Evolutionary conservation across 2,329 filamentous ascomycete genomes (phyloP).

Genomic region (Coniochaeta sp.): DNA sequence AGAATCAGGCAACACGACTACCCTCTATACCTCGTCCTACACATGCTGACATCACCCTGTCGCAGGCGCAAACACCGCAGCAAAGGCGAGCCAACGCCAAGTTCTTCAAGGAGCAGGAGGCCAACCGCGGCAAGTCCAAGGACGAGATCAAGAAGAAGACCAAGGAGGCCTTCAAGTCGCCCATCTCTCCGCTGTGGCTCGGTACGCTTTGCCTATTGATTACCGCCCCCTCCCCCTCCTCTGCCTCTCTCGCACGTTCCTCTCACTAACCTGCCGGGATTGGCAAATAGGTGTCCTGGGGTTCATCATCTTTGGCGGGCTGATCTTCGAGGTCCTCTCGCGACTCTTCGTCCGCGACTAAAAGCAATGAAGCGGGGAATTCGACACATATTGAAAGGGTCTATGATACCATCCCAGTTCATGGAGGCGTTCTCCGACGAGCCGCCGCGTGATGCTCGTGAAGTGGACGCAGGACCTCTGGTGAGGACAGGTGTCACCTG

Average conservation of each 20-base stretch:
- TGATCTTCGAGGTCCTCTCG: constrained; percentile 50
- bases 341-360: constrained; percentile 30
- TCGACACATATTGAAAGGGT: neutral
- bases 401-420: neutral
- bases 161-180: constrained; percentile 50
- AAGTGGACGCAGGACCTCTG: neutral
- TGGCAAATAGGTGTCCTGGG: constrained; percentile 42
- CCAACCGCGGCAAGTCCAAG: constrained; percentile 68
- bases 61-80: constrained; percentile 73
- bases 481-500: neutral
- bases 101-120: constrained; percentile 67
- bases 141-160: constrained; percentile 52
- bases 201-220: constrained; percentile 30
- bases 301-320: constrained; percentile 54
- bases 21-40: neutral
- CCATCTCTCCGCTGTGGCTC: constrained; percentile 58
- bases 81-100: constrained; percentile 76
- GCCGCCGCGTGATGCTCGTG: neutral
- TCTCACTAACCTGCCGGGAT: neutral
- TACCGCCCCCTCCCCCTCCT: too few relatives aligned
- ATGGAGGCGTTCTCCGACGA: neutral
- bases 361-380: neutral
- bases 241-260: too few relatives aligned
- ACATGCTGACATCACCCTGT: neutral
- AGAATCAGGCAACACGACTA: neutral